phyloP scores from a whole-genome alignment of 495 filamentous ascomycete species.

The Trichoderma parareesei region DNA sequence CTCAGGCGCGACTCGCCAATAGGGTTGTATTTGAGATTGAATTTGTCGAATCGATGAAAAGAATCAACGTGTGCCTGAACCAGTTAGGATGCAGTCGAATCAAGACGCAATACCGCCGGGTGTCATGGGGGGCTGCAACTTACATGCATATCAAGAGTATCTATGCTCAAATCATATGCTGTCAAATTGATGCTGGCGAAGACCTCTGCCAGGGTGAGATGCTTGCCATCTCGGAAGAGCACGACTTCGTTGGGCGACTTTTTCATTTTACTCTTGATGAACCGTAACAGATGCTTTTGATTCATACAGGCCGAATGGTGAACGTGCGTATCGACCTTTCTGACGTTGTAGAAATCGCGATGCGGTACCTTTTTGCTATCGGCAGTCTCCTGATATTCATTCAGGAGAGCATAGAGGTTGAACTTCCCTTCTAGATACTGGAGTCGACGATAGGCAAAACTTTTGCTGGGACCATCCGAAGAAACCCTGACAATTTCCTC shows the following conservation, averaged over 20 bases:
- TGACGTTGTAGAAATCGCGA: constrained; percentile 96
- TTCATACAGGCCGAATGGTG: constrained; percentile 99
- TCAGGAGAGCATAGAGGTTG: constrained; percentile 83
- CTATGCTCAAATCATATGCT: constrained; percentile 95
- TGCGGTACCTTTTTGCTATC: constrained; percentile 97
- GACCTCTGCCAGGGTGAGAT: constrained; percentile 83
- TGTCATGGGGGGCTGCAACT: constrained; percentile 22
- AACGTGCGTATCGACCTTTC: constrained; percentile 98
- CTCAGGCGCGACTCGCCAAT: constrained; percentile 90
- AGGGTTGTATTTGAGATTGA: constrained; percentile 98
- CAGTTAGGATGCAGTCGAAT: constrained; percentile 11
- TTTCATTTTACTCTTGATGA: constrained; percentile 99
- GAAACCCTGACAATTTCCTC: constrained; percentile 76
- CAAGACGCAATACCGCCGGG: background rate
- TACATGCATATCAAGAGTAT: constrained; percentile 98
- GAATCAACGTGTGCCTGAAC: constrained; percentile 89
- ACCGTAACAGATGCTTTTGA: constrained; percentile 93
- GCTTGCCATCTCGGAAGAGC: constrained; percentile 87
- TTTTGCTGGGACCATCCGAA: constrained; percentile 91
- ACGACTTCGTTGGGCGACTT: constrained; percentile 92
- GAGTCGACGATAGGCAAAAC: constrained; percentile 86
- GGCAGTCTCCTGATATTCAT: constrained; percentile 95
- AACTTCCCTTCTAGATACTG: constrained; percentile 96
- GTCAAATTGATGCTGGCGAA: constrained; percentile 96
- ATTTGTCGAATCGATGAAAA: constrained; percentile 98